phyloP scores from a whole-genome alignment of 2,329 filamentous ascomycete genomes.

The Geoglossum cookeanum region DNA sequence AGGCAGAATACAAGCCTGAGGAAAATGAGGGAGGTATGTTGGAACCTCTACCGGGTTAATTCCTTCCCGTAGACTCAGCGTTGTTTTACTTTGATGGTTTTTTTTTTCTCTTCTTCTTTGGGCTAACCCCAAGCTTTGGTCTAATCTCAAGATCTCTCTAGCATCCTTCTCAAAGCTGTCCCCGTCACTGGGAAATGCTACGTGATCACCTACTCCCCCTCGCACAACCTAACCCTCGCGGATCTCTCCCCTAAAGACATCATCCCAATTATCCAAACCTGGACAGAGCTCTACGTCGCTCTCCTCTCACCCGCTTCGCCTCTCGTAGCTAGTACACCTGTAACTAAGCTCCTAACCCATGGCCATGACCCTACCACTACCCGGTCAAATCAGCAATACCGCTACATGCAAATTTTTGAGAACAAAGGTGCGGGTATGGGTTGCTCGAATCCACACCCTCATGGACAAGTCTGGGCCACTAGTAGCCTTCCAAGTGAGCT shows the following conservation, averaged over 20 bases:
- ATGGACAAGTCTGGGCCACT: constrained; percentile 92
- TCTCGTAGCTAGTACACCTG: constrained; percentile 29
- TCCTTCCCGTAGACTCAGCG: too few relatives aligned
- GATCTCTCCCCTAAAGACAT: constrained; percentile 67
- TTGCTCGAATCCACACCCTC: constrained; percentile 94
- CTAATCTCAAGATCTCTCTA: not conserved
- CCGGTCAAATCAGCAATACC: constrained; percentile 47
- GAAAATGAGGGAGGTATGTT: constrained; percentile 29
- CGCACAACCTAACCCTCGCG: constrained; percentile 80
- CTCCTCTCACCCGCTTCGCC: constrained; percentile 58
- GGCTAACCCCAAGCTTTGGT: too few relatives aligned
- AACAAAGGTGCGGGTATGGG: constrained; percentile 98
- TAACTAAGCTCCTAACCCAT: constrained; percentile 28
- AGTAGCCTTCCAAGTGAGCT: constrained; percentile 83
- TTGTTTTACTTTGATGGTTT: too few relatives aligned
- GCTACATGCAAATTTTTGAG: constrained; percentile 99
- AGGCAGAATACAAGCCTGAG: constrained; percentile 51
- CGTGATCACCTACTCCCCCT: constrained; percentile 82
- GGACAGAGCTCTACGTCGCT: constrained; percentile 74
- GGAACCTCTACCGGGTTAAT: not conserved
- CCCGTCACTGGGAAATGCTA: constrained; percentile 91
- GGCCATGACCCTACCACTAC: constrained; percentile 25
- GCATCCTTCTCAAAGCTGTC: constrained; percentile 58
- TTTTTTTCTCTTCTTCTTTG: too few relatives aligned
- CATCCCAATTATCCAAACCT: constrained; percentile 66